These are phyloP conservation scores for Ceratonia siliqua DNA, from an alignment of 306 rosid species.

Conservation along the genomic window DNA sequence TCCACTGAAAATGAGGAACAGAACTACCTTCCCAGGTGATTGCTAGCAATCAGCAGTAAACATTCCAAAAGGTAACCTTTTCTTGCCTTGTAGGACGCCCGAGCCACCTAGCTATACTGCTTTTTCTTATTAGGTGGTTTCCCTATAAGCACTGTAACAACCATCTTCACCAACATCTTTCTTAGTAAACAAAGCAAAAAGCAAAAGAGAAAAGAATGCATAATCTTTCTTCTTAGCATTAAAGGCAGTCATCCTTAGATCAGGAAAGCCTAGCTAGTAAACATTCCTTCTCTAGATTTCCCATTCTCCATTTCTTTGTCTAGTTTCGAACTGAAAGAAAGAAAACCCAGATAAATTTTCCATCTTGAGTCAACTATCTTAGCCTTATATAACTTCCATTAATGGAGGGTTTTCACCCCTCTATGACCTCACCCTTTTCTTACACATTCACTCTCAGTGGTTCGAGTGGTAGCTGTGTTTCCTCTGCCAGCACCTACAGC, in stretches of 20 bases:
- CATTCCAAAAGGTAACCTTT: constrained; percentile 35
- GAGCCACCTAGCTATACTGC: constrained; percentile 14
- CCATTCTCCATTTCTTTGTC: constrained; percentile 2
- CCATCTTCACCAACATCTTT: constrained; percentile 28
- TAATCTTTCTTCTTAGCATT: constrained; percentile 27
- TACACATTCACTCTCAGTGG: constrained; percentile 51
- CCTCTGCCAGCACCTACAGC: constrained; percentile 13
- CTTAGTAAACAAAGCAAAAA: neutral
- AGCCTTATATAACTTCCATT: neutral
- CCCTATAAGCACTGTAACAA: constrained; percentile 11
- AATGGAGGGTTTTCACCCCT: constrained; percentile 71
- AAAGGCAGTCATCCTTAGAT: constrained; percentile 6
- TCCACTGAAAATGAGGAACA: constrained; percentile 49
- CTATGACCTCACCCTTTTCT: constrained; percentile 60
- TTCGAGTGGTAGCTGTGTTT: constrained; percentile 18
- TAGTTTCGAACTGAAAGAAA: constrained; percentile 14
- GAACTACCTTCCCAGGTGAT: constrained; percentile 39
- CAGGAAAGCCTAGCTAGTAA: constrained; percentile 32
- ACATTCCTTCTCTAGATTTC: constrained; percentile 10
- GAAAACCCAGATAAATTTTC: neutral
- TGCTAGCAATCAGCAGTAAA: constrained; percentile 20
- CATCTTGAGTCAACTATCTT: neutral
- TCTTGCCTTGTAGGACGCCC: neutral
- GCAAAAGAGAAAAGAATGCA: constrained; percentile 28
- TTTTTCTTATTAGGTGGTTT: constrained; percentile 35